Percentiles rank a stretch among this genome's conserved stretches.
Conservation (phyloP, 2,329 filamentous ascomycete genomes). For the Metarhizium album region DNA sequence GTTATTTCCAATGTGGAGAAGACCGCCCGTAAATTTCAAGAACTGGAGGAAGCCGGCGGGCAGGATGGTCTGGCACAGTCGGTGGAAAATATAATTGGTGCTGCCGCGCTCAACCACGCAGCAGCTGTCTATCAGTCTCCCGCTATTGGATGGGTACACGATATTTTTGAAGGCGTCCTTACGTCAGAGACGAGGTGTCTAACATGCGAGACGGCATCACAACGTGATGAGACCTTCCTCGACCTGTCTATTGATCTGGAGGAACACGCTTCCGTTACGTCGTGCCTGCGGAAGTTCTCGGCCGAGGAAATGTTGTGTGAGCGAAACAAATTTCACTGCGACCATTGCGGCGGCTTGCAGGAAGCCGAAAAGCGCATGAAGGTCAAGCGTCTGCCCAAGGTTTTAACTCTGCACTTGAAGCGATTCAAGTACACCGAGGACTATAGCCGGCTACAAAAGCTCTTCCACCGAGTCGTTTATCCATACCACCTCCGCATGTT, state of each 20-base stretch:
- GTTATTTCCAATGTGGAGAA: slow-evolving; percentile 89
- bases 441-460: slow-evolving; percentile 82
- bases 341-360: slow-evolving; percentile 90
- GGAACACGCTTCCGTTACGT: slow-evolving; percentile 90
- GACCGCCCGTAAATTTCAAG: slow-evolving; percentile 58
- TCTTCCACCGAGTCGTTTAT: slow-evolving; percentile 94
- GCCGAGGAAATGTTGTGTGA: slow-evolving; percentile 98
- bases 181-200: slow-evolving; percentile 95
- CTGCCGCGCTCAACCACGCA: slow-evolving; percentile 24
- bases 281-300: slow-evolving; percentile 90
- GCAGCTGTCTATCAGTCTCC: slow-evolving; percentile 40
- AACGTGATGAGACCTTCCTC: slow-evolving; percentile 89
- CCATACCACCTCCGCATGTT: slow-evolving; percentile 94
- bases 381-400: slow-evolving; percentile 86
- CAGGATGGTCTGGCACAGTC: slow-evolving; percentile 39
- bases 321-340: slow-evolving; percentile 97
- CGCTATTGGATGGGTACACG: slow-evolving; percentile 83
- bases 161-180: slow-evolving; percentile 88
- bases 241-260: slow-evolving; percentile 94
- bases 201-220: slow-evolving; percentile 91
- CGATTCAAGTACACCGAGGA: slow-evolving; percentile 98
- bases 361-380: slow-evolving; percentile 99
- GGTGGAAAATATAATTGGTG: slow-evolving; percentile 29
- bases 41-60: slow-evolving; percentile 31
- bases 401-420: slow-evolving; percentile 87